Evolutionary conservation across 805 yeast genomes (phyloP).

Genomic region (Ogataea methylovora): DNA sequence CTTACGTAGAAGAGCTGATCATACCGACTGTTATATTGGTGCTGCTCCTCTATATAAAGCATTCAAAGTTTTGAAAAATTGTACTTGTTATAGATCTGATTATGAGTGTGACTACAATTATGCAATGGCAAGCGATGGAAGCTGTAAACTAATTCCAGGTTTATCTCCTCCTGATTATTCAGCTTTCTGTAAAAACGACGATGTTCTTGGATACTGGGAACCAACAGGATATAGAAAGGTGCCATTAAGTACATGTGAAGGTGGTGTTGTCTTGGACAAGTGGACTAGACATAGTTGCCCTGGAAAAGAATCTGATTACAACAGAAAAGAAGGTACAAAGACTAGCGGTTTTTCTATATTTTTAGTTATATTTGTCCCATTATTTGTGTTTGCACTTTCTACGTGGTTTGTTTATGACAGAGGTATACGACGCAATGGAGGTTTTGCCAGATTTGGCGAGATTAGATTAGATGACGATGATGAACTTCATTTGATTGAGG

Average conservation of each 20-base stretch:
- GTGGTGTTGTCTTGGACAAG: conserved; percentile 67
- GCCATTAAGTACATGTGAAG: conserved; percentile 79
- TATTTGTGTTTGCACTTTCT: conserved; percentile 44
- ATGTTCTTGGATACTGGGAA: conserved; percentile 63
- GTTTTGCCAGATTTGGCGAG: conserved; percentile 73
- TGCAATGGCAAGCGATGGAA: conserved; percentile 62
- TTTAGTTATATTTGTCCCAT: conserved; percentile 49
- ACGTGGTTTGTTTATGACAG: conserved; percentile 68
- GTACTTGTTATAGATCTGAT: conserved; percentile 81
- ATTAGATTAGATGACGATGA: conserved; percentile 77
- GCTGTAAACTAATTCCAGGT: conserved; percentile 80
- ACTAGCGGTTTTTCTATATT: conserved; percentile 48
- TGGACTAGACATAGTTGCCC: conserved; percentile 74
- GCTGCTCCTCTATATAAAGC: conserved; percentile 55
- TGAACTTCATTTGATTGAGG: conserved; percentile 43
- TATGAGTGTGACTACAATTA: conserved; percentile 93
- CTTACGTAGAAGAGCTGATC: conserved; percentile 48
- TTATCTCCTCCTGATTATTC: conserved; percentile 57
- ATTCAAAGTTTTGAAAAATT: conserved; percentile 50
- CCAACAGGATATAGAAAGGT: conserved; percentile 91
- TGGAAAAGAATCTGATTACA: conserved; percentile 65
- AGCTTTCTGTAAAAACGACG: conserved; percentile 47
- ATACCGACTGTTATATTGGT: conserved; percentile 62
- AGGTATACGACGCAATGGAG: conserved; percentile 75
- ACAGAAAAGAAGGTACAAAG: conserved; percentile 38